A percentile compares a stretch with the other conserved stretches of the same genome.
Evolutionary conservation across 1,284 basidiomycete species (phyloP).

Genomic region (Naganishia cerealis): DNA sequence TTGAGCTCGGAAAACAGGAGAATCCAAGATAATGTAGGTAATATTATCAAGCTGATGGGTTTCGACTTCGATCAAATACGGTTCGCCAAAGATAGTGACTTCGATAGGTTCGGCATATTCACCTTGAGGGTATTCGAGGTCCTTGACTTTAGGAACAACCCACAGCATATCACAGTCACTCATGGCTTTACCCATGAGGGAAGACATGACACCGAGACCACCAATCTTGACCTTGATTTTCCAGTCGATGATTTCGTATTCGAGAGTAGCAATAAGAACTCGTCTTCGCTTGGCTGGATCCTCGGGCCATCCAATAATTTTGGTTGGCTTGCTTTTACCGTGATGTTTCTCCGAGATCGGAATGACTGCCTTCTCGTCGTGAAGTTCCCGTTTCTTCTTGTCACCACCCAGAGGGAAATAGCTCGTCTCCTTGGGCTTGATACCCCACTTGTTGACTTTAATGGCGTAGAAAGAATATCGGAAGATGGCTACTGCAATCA

Average conservation of each 20-base stretch:
- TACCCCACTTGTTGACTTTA: conserved; percentile 86
- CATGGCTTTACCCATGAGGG: conserved; percentile 94
- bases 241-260: conserved; percentile 95
- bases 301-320: conserved; percentile 88
- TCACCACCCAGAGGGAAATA: conserved; percentile 61
- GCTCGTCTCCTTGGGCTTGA: conserved; percentile 61
- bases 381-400: conserved; percentile 47
- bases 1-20: conserved; percentile 89
- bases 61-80: conserved; percentile 90
- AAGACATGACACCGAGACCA: conserved; percentile 93
- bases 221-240: conserved; percentile 95
- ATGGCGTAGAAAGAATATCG: conserved; percentile 95
- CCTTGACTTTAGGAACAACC: conserved; percentile 90
- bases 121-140: conserved; percentile 83
- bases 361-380: conserved; percentile 47
- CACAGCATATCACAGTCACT: conserved; percentile 88
- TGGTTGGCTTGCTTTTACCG: conserved; percentile 47
- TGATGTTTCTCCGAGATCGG: conserved; percentile 62
- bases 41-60: conserved; percentile 88
- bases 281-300: conserved; percentile 82
- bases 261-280: conserved; percentile 83
- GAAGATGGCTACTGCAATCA: conserved; percentile 77
- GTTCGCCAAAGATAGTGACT: conserved; percentile 90
- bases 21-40: conserved; percentile 86
- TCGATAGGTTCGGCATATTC: conserved; percentile 87